Evolutionary conservation across 1,139 yeast species (phyloP).

Genomic region (Debaryomycetaceae sp.): DNA sequence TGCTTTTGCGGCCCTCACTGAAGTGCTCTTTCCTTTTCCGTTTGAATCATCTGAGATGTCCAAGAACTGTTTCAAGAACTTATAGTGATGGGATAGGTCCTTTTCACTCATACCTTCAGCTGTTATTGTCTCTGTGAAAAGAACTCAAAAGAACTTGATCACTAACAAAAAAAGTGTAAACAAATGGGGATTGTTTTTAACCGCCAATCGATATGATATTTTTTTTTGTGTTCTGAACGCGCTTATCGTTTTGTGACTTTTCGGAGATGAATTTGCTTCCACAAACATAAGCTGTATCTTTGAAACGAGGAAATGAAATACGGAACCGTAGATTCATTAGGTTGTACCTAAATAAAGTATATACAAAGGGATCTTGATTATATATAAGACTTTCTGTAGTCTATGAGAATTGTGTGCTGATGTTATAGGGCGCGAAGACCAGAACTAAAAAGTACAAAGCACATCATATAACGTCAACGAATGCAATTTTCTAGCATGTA

Average conservation of each 20-base stretch:
- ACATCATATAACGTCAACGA: neutral
- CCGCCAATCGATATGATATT: neutral
- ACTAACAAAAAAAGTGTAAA: neutral
- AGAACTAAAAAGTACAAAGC: neutral
- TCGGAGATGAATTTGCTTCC: neutral
- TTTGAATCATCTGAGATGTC: constrained; percentile 49
- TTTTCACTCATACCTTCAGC: constrained; percentile 28
- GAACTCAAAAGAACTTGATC: neutral
- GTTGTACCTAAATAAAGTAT: neutral
- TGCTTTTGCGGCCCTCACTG: constrained; percentile 71
- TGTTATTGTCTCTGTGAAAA: neutral
- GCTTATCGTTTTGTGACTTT: neutral
- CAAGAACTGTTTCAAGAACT: constrained; percentile 50
- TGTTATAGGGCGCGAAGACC: neutral
- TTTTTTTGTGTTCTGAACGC: neutral
- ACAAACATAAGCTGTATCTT: neutral
- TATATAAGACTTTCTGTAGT: neutral
- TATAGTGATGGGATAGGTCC: constrained; percentile 45
- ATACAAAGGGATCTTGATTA: neutral
- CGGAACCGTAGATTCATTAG: neutral
- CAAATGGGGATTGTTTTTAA: neutral
- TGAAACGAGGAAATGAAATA: neutral
- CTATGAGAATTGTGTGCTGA: neutral
- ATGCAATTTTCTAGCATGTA: neutral
- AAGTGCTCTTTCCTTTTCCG: constrained; percentile 39